Evolutionary conservation across 2,329 filamentous ascomycete genomes (phyloP).

Genomic region (Cordyceps fumosorosea): DNA sequence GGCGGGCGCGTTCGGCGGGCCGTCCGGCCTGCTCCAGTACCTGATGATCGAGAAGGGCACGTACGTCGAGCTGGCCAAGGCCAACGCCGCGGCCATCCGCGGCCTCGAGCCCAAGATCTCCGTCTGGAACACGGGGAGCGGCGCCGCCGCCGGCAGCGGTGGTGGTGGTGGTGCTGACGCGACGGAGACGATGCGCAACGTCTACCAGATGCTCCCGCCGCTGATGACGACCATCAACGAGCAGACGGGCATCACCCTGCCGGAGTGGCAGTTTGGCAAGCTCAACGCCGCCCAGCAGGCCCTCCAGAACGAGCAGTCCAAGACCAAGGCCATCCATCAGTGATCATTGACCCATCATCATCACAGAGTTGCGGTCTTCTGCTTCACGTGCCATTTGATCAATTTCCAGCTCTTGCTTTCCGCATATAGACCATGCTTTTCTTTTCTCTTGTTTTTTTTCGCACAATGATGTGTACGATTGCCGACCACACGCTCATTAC

Average conservation of each 20-base stretch:
- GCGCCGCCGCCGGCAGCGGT: conserved; percentile 46
- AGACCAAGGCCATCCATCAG: conserved; percentile 12
- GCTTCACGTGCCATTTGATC: background rate
- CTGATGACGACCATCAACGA: conserved; percentile 79
- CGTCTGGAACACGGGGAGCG: conserved; percentile 67
- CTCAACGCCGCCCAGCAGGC: conserved; percentile 30
- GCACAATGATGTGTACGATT: background rate
- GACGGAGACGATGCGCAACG: conserved; percentile 54
- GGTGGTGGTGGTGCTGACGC: conserved; percentile 49
- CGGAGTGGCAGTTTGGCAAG: conserved; percentile 64
- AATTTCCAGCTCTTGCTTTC: background rate
- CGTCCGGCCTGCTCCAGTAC: conserved; percentile 71
- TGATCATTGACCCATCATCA: background rate
- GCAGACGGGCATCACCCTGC: conserved; percentile 76
- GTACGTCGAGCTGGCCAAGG: conserved; percentile 69
- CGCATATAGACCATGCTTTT: background rate
- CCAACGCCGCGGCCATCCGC: conserved; percentile 68
- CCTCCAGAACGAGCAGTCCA: conserved; percentile 17
- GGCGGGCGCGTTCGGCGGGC: conserved; percentile 66
- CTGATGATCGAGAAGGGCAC: conserved; percentile 82
- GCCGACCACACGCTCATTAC: background rate
- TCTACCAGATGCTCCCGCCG: conserved; percentile 79
- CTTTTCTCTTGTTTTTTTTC: background rate
- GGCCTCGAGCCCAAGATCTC: conserved; percentile 85
- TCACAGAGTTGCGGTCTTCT: background rate